Percentiles rank a stretch among this genome's conserved stretches.
phyloP scores from a whole-genome alignment of 352 stramenopile genomes.

The Blastocystis sp. region DNA sequence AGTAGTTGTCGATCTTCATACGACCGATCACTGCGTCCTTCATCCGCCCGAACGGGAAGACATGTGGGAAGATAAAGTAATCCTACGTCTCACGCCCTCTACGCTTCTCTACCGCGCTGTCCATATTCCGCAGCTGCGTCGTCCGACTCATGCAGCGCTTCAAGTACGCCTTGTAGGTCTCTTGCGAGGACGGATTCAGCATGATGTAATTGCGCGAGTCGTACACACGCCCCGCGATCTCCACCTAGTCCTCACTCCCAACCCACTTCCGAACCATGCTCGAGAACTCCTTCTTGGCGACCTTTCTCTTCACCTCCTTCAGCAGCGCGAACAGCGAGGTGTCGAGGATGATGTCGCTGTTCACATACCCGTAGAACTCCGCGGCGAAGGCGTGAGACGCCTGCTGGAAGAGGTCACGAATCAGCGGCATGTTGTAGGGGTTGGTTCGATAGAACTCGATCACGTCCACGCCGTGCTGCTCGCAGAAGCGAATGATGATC shows the following conservation, averaged over 20 bases:
- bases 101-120: constrained; percentile 15
- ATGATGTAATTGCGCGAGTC: neutral
- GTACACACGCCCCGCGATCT: constrained; percentile 41
- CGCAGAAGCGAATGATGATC: neutral
- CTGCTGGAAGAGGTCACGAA: constrained; percentile 59
- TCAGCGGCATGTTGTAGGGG: constrained; percentile 43
- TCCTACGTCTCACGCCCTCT: constrained; percentile 7
- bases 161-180: constrained; percentile 24
- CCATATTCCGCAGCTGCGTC: neutral
- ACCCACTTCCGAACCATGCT: neutral
- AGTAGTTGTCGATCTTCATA: constrained; percentile 60
- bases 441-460: constrained; percentile 30
- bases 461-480: constrained; percentile 15
- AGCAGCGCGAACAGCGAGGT: constrained; percentile 35
- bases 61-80: constrained; percentile 56
- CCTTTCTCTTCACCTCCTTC: neutral
- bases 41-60: constrained; percentile 21
- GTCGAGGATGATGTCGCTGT: constrained; percentile 46
- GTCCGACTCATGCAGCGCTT: neutral
- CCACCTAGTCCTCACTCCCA: neutral
- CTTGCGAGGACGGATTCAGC: neutral
- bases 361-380: constrained; percentile 50
- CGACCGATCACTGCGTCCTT: constrained; percentile 52
- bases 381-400: neutral
- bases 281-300: neutral